A percentile compares a stretch with the other conserved stretches of the same genome.
Conservation (phyloP, 164 flowering plant species). For the Aristolochia californica region DNA sequence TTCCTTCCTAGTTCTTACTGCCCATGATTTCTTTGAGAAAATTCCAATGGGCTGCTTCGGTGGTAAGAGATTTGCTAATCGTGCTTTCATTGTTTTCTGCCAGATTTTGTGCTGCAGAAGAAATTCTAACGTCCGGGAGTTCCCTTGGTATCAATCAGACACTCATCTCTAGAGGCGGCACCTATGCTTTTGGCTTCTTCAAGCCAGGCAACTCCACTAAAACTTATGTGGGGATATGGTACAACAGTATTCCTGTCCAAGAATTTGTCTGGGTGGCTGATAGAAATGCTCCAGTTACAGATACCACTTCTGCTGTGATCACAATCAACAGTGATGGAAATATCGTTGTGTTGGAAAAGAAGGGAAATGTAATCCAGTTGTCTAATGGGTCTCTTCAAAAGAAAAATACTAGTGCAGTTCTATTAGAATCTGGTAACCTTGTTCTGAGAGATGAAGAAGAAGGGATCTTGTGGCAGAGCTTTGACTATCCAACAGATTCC, state of each 20-base stretch:
- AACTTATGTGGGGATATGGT: conserved; percentile 11
- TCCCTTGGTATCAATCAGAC: conserved; percentile 2
- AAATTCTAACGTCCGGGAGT: no score
- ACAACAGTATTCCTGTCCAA: not conserved
- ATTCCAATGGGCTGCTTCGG: no score
- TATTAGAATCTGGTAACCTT: conserved; percentile 23
- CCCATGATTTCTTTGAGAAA: no score
- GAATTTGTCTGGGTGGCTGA: conserved; percentile 38
- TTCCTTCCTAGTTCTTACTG: no score
- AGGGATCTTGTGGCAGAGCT: conserved; percentile 5
- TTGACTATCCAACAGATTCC: conserved; percentile 7
- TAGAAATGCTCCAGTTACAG: conserved; percentile 19
- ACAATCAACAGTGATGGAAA: conserved; percentile 15
- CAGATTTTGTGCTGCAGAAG: no score
- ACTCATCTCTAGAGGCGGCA: not conserved
- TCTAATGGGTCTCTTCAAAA: conserved; percentile 6
- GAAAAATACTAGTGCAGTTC: conserved; percentile 8
- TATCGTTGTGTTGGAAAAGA: conserved; percentile 16
- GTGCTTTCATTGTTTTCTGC: no score
- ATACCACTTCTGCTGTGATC: conserved; percentile 1
- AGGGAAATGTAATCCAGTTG: conserved; percentile 13
- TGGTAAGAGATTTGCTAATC: no score
- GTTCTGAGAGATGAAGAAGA: conserved; percentile 12
- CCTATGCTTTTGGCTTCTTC: conserved; percentile 8
- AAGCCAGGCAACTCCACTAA: conserved; percentile 3